Evolutionary conservation across 306 rosid genomes (phyloP), one percentile per base, ranked within the genome.

Genomic region (Prinsepia uniflora): DNA sequence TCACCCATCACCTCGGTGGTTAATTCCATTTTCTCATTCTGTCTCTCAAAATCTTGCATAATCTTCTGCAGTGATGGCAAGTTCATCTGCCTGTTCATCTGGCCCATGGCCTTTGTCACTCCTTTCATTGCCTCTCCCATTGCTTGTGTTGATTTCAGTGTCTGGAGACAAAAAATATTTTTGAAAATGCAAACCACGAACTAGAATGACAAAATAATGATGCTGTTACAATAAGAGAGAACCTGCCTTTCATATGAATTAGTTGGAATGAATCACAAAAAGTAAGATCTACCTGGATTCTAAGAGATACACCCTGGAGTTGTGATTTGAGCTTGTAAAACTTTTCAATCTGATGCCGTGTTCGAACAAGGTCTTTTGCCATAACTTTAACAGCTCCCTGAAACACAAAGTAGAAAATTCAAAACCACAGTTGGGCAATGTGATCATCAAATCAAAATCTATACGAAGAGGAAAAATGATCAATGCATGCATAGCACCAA

Each of bases 61-160:
- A 90, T 92, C 77, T 86, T 92, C 77, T 92, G 98, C 70, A 92
- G 63, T 63, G 93, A 90, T 61, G 98, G 98, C 86, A 92, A 68
- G 86, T 92, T 92, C 98, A 92, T 90, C 85, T 83, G 92, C 74
- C 98, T 85, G 79, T 92, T 92, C 98, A 92, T 90, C 82, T 90
- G 96, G 34, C 98, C 98, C 98, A 92, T 92, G 63, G 98, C 98
- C 82, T 92, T 92, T 8, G 98, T 92, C 78, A 92, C 98, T 45
- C 98, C 98, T 79, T 92, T 92, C 98, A 92, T 92, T 45, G 98
- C 98, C 81, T 92, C 96, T 12, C 98, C 96, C 98, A 92, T 92
- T 1, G 98, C 92, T 85, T 88, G 98, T 56, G 98, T 92, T 19
- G 98, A 92, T 79, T 90, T 92, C 80, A 92, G 74, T 3, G 98